phyloP scores from a whole-genome alignment of 176 grass and related monocot genomes.

The Oropetium thomaeum region DNA sequence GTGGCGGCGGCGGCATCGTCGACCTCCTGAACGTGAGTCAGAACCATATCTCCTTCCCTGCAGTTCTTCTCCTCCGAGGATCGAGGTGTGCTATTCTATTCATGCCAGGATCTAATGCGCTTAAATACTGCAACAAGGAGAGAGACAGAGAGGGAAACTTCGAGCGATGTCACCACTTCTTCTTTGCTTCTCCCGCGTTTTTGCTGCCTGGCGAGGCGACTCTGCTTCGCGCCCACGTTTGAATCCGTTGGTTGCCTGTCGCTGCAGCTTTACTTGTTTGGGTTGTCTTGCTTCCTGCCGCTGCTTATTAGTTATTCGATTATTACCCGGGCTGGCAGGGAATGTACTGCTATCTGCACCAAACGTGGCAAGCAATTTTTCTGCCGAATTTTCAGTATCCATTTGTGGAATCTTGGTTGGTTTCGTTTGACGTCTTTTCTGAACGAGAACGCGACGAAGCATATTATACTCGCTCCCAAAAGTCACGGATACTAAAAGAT shows the following conservation, averaged over 20 bases:
- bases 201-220: background rate
- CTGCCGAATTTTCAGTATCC: no score
- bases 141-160: background rate
- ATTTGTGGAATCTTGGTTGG: no score
- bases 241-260: conserved; percentile 11
- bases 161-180: background rate
- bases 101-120: background rate
- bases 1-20: conserved; percentile 21
- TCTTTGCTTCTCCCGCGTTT: conserved; percentile 30
- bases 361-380: no score
- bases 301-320: conserved; percentile 18
- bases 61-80: no score
- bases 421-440: no score
- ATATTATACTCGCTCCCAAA: no score
- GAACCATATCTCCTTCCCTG: conserved; percentile 45
- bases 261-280: conserved; percentile 39
- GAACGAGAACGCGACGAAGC: no score
- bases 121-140: background rate
- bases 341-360: background rate
- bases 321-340: background rate
- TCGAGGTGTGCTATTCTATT: background rate
- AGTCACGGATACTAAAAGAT: no score
- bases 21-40: conserved; percentile 49
- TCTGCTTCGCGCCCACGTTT: conserved; percentile 34
- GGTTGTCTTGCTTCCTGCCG: conserved; percentile 12